Evolutionary conservation across 352 stramenopile genomes (phyloP).

Genomic region (Phytopythium vexans): DNA sequence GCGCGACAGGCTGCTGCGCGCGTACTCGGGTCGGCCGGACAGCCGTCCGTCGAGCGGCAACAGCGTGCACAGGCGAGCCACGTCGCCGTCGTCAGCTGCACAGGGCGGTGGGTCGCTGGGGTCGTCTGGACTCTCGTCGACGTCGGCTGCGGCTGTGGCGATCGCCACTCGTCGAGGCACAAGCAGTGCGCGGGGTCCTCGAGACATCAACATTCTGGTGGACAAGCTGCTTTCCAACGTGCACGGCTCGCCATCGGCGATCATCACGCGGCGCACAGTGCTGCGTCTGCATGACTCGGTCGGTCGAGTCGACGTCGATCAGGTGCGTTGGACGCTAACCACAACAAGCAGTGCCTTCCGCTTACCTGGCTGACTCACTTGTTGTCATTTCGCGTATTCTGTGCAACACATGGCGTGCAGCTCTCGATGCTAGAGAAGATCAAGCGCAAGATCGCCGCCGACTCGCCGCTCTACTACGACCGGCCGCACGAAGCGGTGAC

Average conservation of each 20-base stretch:
- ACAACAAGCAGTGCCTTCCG: background rate
- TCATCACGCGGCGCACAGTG: slow-evolving; percentile 54
- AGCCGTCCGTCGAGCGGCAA: background rate
- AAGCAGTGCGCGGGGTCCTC: slow-evolving; percentile 21
- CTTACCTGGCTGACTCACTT: background rate
- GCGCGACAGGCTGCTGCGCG: background rate
- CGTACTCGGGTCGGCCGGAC: slow-evolving; percentile 3
- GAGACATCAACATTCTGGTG: slow-evolving; percentile 51
- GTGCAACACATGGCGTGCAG: slow-evolving; percentile 14
- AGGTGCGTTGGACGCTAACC: slow-evolving; percentile 15
- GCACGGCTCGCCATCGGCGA: slow-evolving; percentile 47
- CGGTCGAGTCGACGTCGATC: slow-evolving; percentile 19
- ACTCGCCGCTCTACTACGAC: slow-evolving; percentile 39
- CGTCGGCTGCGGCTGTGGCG: slow-evolving; percentile 23
- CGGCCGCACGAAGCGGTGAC: slow-evolving; percentile 40
- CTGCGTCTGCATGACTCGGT: slow-evolving; percentile 51
- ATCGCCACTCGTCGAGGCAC: slow-evolving; percentile 25
- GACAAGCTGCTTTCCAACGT: slow-evolving; percentile 52
- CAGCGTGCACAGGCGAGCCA: background rate
- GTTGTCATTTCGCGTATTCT: background rate
- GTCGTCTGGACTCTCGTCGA: slow-evolving; percentile 10
- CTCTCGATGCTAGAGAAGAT: slow-evolving; percentile 77
- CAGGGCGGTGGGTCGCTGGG: background rate
- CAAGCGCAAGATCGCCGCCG: slow-evolving; percentile 52
- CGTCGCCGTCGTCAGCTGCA: slow-evolving; percentile 9